These are phyloP conservation scores for Aspergillus sclerotiicarbonarius DNA, from an alignment of 495 filamentous ascomycete species.

Conservation along the genomic window DNA sequence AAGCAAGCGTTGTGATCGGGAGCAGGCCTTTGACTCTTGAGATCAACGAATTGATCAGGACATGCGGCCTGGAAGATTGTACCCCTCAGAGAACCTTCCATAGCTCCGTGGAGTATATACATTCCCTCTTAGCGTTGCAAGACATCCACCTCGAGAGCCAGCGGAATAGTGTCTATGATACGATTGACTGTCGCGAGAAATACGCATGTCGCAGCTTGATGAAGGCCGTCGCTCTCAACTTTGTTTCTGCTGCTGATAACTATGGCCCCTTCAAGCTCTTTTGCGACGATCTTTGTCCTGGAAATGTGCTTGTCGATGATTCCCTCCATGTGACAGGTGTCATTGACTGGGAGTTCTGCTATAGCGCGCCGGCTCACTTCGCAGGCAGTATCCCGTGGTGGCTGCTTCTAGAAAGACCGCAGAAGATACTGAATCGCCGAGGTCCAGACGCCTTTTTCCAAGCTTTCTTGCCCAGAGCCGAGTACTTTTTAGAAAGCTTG, in stretches of 20 bases:
- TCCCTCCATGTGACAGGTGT: slow-evolving; percentile 15
- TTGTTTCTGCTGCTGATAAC: slow-evolving; percentile 14
- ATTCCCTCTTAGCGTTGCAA: slow-evolving; percentile 39
- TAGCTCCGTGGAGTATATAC: slow-evolving; percentile 38
- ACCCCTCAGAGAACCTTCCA: slow-evolving; percentile 3
- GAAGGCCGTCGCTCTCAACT: slow-evolving; percentile 20
- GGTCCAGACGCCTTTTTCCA: neutral
- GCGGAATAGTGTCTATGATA: slow-evolving; percentile 38
- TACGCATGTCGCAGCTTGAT: slow-evolving; percentile 25
- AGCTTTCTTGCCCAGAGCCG: neutral
- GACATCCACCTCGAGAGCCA: slow-evolving; percentile 37
- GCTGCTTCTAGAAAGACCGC: slow-evolving; percentile 16
- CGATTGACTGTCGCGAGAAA: slow-evolving; percentile 39
- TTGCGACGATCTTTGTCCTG: slow-evolving; percentile 30
- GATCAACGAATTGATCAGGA: slow-evolving; percentile 26
- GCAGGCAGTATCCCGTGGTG: slow-evolving; percentile 15
- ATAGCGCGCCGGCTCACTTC: slow-evolving; percentile 20
- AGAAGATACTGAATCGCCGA: neutral
- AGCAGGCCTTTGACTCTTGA: slow-evolving; percentile 26
- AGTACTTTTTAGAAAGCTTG: neutral
- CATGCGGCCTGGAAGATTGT: slow-evolving; percentile 2
- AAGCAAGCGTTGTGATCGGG: too few relatives aligned
- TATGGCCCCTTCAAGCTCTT: slow-evolving; percentile 31
- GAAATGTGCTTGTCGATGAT: slow-evolving; percentile 27
- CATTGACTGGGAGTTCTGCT: slow-evolving; percentile 23